A percentile compares a stretch with the other conserved stretches of the same genome.
phyloP scores from a whole-genome alignment of 768 basidiomycete species.

The Boletus vermiculosoides region DNA sequence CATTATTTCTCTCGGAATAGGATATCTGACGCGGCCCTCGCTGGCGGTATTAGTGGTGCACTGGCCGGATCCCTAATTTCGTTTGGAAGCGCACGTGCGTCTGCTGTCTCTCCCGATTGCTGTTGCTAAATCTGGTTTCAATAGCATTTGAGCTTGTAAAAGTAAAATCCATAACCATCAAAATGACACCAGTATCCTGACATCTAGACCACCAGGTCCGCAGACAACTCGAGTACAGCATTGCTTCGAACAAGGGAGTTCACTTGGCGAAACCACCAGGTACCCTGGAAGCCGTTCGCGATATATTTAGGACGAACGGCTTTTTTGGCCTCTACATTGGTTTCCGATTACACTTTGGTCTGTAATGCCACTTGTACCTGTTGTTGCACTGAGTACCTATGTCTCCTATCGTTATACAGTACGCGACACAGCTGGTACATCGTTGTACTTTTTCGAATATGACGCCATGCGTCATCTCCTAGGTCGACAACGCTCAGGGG shows the following conservation, averaged over 20 bases:
- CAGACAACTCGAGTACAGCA: conserved; percentile 88
- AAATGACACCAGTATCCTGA: conserved; percentile 7
- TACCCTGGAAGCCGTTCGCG: conserved; percentile 73
- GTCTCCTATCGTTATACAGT: conserved; percentile 42
- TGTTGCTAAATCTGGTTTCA: conserved; percentile 19
- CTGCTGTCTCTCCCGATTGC: not conserved
- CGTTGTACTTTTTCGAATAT: conserved; percentile 91
- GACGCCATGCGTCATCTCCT: conserved; percentile 87
- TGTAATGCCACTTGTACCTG: conserved; percentile 24
- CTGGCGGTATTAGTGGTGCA: conserved; percentile 82
- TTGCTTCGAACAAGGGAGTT: conserved; percentile 76
- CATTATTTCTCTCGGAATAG: conserved; percentile 57
- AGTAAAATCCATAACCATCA: conserved; percentile 41
- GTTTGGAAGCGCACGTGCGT: conserved; percentile 85
- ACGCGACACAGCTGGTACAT: conserved; percentile 87
- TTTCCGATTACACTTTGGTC: conserved; percentile 82
- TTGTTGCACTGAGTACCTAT: conserved; percentile 1
- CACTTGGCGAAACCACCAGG: conserved; percentile 73
- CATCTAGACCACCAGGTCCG: conserved; percentile 56
- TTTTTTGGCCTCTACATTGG: conserved; percentile 75
- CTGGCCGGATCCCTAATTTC: conserved; percentile 88
- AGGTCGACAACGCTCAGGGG: conserved; percentile 72
- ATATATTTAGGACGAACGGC: conserved; percentile 68
- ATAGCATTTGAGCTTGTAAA: conserved; percentile 94
- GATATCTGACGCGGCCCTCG: conserved; percentile 67